Base-by-base conservation (phyloP, 2,329 filamentous ascomycete species). In the Monilinia aucupariae region DNA sequence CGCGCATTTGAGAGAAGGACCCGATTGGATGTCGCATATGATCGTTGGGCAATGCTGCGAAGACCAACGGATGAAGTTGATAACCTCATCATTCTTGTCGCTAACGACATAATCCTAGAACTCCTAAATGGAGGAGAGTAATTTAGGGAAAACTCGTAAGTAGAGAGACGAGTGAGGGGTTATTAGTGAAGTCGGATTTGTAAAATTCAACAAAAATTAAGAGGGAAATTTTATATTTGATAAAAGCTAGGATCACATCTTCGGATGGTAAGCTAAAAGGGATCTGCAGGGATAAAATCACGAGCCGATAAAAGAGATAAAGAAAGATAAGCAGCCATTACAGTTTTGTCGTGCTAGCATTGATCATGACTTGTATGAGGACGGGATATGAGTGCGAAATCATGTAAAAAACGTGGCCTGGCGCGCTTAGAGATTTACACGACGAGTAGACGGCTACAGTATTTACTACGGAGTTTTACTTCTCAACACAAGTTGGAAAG, bases 21-120 rank as follows among this genome's bases (percentile, higher is more conserved):
- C 47, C 53, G 64, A 47, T 67, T 65, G 59, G 71, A 70, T 22
- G 70, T 69, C 52, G 69, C 67, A 60, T 73, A 71, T 17, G 68
- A 67, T 51, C 70, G 67, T 63, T 71, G 69, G 56, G 70, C 62
- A 59, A 69, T 62, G 41, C 68, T 55, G 49, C 61, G 65, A 53
- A 72, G 64, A 59, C 67, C 70, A 72, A 73, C 71, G 70, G 72
- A 72, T 43, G 71, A 66, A 13, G 45, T 59, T 17, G 67, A 65
- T 49, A 73, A 65, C 69, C 68, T 70, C 70, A 71, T 71, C 65
- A 70, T 69, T 73, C 69, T 71, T 56, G 70, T 68, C 48, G 68
- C 69, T 59, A 71, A 71, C 63, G 70, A 71, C 73, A 74, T 74
- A 61, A 69, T 66, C 68, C 61, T 62, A 54, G 59, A 62, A 62